Base-by-base conservation (phyloP, 805 yeast genomes). In the Kluyveromyces siamensis region DNA sequence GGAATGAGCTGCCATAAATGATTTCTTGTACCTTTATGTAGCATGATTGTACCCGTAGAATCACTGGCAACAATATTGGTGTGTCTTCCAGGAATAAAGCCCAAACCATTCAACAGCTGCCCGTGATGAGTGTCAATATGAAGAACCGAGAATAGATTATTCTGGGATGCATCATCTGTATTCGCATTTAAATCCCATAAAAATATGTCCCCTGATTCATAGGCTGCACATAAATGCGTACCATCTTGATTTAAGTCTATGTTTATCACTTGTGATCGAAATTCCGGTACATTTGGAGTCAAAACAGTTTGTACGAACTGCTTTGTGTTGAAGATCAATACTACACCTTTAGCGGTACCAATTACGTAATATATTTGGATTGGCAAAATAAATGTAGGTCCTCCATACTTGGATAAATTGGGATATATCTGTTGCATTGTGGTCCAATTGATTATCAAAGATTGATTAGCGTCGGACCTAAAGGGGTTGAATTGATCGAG, bases 341-440 rank as follows among this genome's bases (percentile, higher is more conserved):
- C 69, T 37, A 63, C 68, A 1, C 96, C 96, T 45, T 75, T 76
- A 0, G 75, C 57, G 0, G 96, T 89, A 2, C 95, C 96, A 8
- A 89, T 56, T 0, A 79, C 79, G 8, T 84, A 68, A 47, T 56
- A 65, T 33, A 73, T 56, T 35, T 70, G 74, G 9, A 76, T 71
- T 0, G 76, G 69, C 0, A 70, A 61, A 13, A 80, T 56, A 25
- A 71, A 61, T 0, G 77, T 68, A 0, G 83, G 79, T 1, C 73
- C 70, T 0, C 91, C 90, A 55, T 74, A 72, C 8, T 63, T 62
- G 19, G 55, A 52, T n/a, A 59, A 33, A 9, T 52, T 48, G 0
- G 63, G 55, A 50, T 60, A 62, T 2, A 65, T 53, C n/a, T 57
- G 55, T 36, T 54, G 52, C 30, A 56, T 48, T 2, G 48, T 50